phyloP scores from a whole-genome alignment of 2,329 filamentous ascomycete genomes.

The Didymella pomorum region DNA sequence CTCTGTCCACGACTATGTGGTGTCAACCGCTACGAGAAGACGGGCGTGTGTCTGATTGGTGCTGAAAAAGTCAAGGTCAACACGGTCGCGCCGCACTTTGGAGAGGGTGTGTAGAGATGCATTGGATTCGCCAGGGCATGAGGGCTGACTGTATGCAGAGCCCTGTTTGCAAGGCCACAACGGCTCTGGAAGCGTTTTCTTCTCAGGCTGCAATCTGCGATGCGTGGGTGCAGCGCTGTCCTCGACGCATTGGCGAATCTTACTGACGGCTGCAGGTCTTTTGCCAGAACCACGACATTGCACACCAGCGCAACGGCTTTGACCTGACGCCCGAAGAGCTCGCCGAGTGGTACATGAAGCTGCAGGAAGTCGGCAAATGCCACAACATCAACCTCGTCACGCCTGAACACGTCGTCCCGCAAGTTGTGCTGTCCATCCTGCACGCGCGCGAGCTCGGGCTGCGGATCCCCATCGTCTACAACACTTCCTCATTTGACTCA shows the following conservation, averaged over 20 bases:
- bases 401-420: slow-evolving; percentile 85
- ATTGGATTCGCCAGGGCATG: neutral
- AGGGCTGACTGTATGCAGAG: slow-evolving; percentile 55
- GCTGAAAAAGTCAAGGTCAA: slow-evolving; percentile 78
- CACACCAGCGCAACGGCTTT: slow-evolving; percentile 81
- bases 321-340: slow-evolving; percentile 81
- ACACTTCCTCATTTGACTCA: slow-evolving; percentile 83
- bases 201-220: slow-evolving; percentile 76
- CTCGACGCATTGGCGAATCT: neutral
- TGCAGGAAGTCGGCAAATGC: slow-evolving; percentile 80
- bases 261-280: slow-evolving; percentile 43
- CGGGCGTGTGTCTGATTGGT: slow-evolving; percentile 80
- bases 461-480: slow-evolving; percentile 79
- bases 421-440: slow-evolving; percentile 79
- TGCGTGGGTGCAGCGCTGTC: slow-evolving; percentile 56
- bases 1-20: slow-evolving; percentile 79
- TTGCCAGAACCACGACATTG: slow-evolving; percentile 75
- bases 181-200: slow-evolving; percentile 82
- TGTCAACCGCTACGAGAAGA: slow-evolving; percentile 81
- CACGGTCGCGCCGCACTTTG: slow-evolving; percentile 85
- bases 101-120: slow-evolving; percentile 59
- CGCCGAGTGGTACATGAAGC: slow-evolving; percentile 82
- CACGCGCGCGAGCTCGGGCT: slow-evolving; percentile 75
- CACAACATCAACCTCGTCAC: slow-evolving; percentile 92
- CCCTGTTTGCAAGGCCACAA: slow-evolving; percentile 84